These are phyloP conservation scores for Penicilliopsis zonata DNA, from an alignment of 495 filamentous ascomycete genomes.

Conservation along the genomic window DNA sequence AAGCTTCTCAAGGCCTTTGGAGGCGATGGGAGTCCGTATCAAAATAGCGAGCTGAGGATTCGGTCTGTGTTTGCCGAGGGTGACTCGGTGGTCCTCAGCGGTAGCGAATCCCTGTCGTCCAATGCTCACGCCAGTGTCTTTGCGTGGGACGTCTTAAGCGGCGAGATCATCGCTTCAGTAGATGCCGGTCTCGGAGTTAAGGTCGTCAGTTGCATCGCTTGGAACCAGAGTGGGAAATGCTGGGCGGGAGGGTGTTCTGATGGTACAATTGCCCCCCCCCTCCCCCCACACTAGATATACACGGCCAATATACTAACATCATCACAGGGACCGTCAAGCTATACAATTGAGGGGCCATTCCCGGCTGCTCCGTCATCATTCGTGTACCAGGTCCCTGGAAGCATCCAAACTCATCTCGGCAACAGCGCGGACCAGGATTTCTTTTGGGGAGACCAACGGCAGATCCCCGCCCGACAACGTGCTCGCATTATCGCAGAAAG, in stretches of 20 bases:
- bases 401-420: no score
- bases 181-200: constrained; percentile 44
- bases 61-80: constrained; percentile 59
- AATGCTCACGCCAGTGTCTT: constrained; percentile 52
- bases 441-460: no score
- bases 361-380: neutral
- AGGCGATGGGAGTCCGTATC: constrained; percentile 32
- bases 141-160: constrained; percentile 83
- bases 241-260: constrained; percentile 53
- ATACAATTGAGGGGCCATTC: neutral
- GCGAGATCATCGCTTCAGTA: constrained; percentile 50
- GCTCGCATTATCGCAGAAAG: no score
- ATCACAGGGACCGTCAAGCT: constrained; percentile 14
- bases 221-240: constrained; percentile 56
- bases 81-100: constrained; percentile 69
- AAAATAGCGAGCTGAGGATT: constrained; percentile 58
- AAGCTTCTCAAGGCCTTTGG: constrained; percentile 61
- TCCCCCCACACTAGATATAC: constrained; percentile 1
- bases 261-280: constrained; percentile 24
- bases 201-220: constrained; percentile 54
- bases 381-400: no score
- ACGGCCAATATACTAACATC: constrained; percentile 4
- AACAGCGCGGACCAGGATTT: no score
- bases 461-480: no score
- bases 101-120: constrained; percentile 50